Conservation (phyloP, 2,329 filamentous ascomycete genomes). For the Trichoderma semiorbis region DNA sequence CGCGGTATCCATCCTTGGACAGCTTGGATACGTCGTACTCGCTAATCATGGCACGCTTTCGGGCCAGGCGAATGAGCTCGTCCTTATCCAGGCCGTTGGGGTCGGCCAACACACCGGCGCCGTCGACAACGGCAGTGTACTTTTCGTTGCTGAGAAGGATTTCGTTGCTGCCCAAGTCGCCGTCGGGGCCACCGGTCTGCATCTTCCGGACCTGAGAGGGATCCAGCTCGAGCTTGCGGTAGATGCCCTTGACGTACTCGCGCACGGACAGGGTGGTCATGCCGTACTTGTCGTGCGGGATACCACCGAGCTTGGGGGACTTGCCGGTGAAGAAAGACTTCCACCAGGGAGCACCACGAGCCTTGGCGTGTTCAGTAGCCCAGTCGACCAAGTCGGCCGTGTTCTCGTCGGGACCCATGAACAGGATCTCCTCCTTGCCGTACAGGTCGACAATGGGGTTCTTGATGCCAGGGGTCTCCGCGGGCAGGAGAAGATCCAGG, state of each 20-base stretch:
- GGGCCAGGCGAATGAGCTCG: slow-evolving; percentile 81
- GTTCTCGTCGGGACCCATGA: slow-evolving; percentile 99
- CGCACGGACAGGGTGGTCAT: slow-evolving; percentile 98
- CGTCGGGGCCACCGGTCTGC: slow-evolving; percentile 96
- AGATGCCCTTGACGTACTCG: slow-evolving; percentile 94
- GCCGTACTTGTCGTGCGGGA: slow-evolving; percentile 92
- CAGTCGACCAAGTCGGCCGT: slow-evolving; percentile 95
- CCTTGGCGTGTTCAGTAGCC: slow-evolving; percentile 93
- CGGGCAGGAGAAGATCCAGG: slow-evolving; percentile 85
- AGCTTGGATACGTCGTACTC: slow-evolving; percentile 83
- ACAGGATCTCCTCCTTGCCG: slow-evolving; percentile 92
- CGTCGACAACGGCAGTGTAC: slow-evolving; percentile 94
- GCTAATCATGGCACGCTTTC: slow-evolving; percentile 82
- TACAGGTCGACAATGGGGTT: slow-evolving; percentile 96
- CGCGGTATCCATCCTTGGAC: slow-evolving; percentile 82
- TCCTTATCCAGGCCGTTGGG: slow-evolving; percentile 81
- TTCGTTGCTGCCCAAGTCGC: slow-evolving; percentile 95
- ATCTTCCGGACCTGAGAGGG: slow-evolving; percentile 83
- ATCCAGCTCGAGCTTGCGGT: slow-evolving; percentile 90
- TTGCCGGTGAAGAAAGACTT: slow-evolving; percentile 99
- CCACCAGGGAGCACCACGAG: slow-evolving; percentile 93
- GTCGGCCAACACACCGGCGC: slow-evolving; percentile 90
- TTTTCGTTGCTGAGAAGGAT: slow-evolving; percentile 95
- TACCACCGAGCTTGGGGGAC: slow-evolving; percentile 91
- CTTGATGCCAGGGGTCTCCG: slow-evolving; percentile 93